phyloP scores from a whole-genome alignment of 2,329 filamentous ascomycete species.

The Verticillium isaacii region DNA sequence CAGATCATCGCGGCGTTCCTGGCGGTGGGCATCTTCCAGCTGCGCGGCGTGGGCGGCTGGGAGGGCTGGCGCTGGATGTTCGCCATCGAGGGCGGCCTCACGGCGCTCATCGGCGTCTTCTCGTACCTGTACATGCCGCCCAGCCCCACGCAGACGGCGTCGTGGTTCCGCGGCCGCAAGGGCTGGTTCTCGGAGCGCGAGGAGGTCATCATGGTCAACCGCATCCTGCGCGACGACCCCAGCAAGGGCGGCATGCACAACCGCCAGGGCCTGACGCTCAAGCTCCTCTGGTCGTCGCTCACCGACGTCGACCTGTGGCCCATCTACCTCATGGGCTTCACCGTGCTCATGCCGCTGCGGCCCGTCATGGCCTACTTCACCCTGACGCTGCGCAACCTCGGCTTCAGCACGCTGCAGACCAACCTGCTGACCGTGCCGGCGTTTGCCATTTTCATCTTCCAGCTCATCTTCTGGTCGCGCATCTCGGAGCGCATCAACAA shows the following conservation, averaged over 20 bases:
- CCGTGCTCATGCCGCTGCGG: conserved; percentile 18
- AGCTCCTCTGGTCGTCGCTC: conserved; percentile 38
- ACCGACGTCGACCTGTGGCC: conserved; percentile 53
- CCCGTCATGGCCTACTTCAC: conserved; percentile 38
- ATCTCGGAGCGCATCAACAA: conserved; percentile 38
- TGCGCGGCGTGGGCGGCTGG: conserved; percentile 42
- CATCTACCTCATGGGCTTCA: conserved; percentile 38
- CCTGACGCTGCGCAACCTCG: conserved; percentile 42
- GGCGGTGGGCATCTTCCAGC: conserved; percentile 48
- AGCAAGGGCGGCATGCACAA: conserved; percentile 46
- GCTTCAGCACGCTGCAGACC: conserved; percentile 45
- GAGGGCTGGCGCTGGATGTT: conserved; percentile 51
- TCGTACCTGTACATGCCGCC: conserved; percentile 45
- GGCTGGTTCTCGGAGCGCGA: conserved; percentile 56
- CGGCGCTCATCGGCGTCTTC: conserved; percentile 23
- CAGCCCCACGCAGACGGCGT: conserved; percentile 55
- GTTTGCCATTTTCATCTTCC: conserved; percentile 21
- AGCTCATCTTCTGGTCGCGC: conserved; percentile 37
- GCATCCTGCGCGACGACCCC: conserved; percentile 31
- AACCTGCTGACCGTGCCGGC: conserved; percentile 47
- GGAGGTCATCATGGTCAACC: conserved; percentile 59
- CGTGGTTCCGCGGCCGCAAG: conserved; percentile 46
- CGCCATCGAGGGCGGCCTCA: conserved; percentile 33
- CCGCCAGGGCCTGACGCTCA: conserved; percentile 42
- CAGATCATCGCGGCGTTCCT: conserved; percentile 46